These are phyloP conservation scores for Trichophyton simii DNA, from an alignment of 2,329 filamentous ascomycete species.

Conservation along the genomic window DNA sequence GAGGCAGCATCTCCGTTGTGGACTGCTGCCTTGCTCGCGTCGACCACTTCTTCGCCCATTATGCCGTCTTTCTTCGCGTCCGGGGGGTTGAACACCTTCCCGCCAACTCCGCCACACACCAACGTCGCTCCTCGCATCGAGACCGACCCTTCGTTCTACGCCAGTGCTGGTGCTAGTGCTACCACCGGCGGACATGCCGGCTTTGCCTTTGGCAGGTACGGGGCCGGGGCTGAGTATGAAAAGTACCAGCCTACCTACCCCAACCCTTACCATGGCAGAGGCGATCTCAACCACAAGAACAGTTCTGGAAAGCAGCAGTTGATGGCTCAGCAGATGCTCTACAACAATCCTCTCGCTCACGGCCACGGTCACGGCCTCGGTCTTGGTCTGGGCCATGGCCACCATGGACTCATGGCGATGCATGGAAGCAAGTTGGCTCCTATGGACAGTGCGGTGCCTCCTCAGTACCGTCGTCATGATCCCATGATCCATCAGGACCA, in stretches of 20 bases:
- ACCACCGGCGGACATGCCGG: slow-evolving; percentile 6
- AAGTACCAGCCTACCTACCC: slow-evolving; percentile 31
- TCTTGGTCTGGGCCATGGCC: not conserved
- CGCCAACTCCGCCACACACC: slow-evolving; percentile 32
- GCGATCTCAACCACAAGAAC: not conserved
- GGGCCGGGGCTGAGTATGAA: slow-evolving; percentile 35
- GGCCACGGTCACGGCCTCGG: not conserved
- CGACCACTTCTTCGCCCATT: slow-evolving; percentile 12
- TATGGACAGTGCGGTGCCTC: slow-evolving; percentile 30
- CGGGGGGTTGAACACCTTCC: slow-evolving; percentile 30
- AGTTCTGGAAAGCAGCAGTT: slow-evolving; percentile 10
- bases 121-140: slow-evolving; percentile 27
- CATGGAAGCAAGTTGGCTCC: slow-evolving; percentile 29
- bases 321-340: slow-evolving; percentile 17
- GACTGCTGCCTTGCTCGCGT: slow-evolving; percentile 11
- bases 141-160: slow-evolving; percentile 28
- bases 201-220: slow-evolving; percentile 30
- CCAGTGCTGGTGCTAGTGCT: slow-evolving; percentile 22
- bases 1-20: slow-evolving; percentile 16
- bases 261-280: not conserved
- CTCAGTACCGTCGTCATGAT: slow-evolving; percentile 32
- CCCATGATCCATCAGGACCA: slow-evolving; percentile 12
- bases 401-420: slow-evolving; percentile 27
- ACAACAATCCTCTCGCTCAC: not conserved
- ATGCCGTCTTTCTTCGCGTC: slow-evolving; percentile 35